Evolutionary conservation across 352 stramenopile species (phyloP).

Genomic region (Lagenidium sp.): DNA sequence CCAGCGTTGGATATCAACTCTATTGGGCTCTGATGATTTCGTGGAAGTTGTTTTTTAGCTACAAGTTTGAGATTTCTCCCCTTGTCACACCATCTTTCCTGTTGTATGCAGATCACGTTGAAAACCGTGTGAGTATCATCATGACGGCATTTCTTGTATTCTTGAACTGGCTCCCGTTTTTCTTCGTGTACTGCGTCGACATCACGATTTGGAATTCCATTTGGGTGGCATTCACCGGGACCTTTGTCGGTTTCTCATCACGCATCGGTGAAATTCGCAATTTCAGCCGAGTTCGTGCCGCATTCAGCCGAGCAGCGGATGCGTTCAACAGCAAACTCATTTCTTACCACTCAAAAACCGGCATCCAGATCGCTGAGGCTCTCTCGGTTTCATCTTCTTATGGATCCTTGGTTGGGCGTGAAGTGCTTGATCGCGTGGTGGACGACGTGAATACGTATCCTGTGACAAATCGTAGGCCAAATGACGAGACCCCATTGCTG

Average conservation of each 20-base stretch:
- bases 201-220: conserved; percentile 98
- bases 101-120: conserved; percentile 94
- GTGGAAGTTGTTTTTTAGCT: conserved; percentile 98
- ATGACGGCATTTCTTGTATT: conserved; percentile 87
- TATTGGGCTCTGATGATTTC: conserved; percentile 93
- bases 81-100: conserved; percentile 94
- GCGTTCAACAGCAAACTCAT: conserved; percentile 86
- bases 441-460: conserved; percentile 15
- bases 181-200: conserved; percentile 98
- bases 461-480: conserved; percentile 6
- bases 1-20: conserved; percentile 89
- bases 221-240: conserved; percentile 96
- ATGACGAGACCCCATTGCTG: conserved; percentile 67
- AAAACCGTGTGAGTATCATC: conserved; percentile 79
- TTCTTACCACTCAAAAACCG: conserved; percentile 63
- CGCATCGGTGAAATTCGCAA: conserved; percentile 96
- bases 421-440: conserved; percentile 20
- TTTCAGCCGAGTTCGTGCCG: conserved; percentile 74
- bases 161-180: conserved; percentile 95
- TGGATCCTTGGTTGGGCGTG: conserved; percentile 19
- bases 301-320: conserved; percentile 83
- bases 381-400: conserved; percentile 15
- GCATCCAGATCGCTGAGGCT: conserved; percentile 20
- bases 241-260: conserved; percentile 94
- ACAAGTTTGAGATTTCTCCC: conserved; percentile 96